Evolutionary conservation across 2,329 filamentous ascomycete species (phyloP).

Genomic region (Diaporthe longicolla): DNA sequence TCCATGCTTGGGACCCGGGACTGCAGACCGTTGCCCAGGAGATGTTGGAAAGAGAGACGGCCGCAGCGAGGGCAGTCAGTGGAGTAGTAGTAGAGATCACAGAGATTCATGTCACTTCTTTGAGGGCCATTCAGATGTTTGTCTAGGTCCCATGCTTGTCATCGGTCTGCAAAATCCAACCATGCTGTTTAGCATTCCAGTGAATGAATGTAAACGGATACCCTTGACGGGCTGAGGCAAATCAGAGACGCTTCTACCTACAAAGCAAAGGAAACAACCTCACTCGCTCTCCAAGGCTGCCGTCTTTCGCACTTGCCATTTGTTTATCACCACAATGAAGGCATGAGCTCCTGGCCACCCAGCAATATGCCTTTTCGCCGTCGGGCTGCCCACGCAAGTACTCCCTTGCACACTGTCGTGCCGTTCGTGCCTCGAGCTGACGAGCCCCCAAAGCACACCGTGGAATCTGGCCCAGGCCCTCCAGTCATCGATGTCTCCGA

Average conservation of each 20-base stretch:
- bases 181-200: not conserved
- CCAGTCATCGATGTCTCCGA: not conserved
- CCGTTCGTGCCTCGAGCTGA: not conserved
- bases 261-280: not conserved
- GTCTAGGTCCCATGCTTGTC: not conserved
- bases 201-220: not conserved
- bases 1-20: not conserved
- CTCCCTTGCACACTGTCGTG: not conserved
- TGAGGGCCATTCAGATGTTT: not conserved
- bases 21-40: not conserved
- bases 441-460: not conserved
- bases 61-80: not conserved
- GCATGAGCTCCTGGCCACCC: not conserved
- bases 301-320: not conserved
- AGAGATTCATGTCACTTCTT: not conserved
- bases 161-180: no score
- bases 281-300: not conserved
- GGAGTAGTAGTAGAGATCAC: not conserved
- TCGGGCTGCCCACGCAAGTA: not conserved
- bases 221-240: not conserved
- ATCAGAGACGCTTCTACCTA: not conserved
- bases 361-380: slow-evolving; percentile 3
- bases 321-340: not conserved
- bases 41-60: accelerated
- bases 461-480: slow-evolving; percentile 19